Conservation (phyloP, 2,329 filamentous ascomycete species). For the Phialophora chinensis region DNA sequence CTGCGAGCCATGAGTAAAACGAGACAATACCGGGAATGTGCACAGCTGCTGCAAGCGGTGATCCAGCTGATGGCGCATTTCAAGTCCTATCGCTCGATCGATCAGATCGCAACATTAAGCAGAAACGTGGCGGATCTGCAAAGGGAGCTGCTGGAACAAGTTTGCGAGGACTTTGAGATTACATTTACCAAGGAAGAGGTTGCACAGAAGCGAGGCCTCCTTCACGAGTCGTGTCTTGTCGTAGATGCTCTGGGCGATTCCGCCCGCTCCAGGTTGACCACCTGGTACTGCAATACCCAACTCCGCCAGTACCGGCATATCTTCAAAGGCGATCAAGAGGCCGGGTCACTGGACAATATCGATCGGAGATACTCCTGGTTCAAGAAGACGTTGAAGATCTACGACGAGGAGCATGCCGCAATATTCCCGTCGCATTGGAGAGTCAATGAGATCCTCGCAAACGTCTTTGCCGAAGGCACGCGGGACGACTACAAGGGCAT, state of each 20-base stretch:
- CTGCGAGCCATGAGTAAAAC: constrained; percentile 80
- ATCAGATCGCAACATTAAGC: constrained; percentile 93
- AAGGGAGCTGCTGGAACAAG: constrained; percentile 88
- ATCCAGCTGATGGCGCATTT: constrained; percentile 98
- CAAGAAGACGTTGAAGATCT: constrained; percentile 90
- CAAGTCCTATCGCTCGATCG: constrained; percentile 95
- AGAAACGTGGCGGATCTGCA: constrained; percentile 93
- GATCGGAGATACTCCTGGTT: constrained; percentile 96
- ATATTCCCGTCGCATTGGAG: constrained; percentile 90
- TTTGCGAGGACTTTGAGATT: constrained; percentile 99
- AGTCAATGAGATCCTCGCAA: constrained; percentile 86
- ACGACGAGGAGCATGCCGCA: constrained; percentile 87
- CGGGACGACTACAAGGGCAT: constrained; percentile 95
- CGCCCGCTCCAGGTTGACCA: constrained; percentile 79
- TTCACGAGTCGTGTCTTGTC: constrained; percentile 87
- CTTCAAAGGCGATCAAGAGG: constrained; percentile 95
- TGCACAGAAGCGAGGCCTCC: constrained; percentile 67
- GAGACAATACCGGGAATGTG: constrained; percentile 92
- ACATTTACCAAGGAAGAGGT: constrained; percentile 91
- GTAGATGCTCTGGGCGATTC: constrained; percentile 93
- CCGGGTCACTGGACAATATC: constrained; percentile 95
- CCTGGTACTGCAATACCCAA: constrained; percentile 98
- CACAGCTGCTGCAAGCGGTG: constrained; percentile 89
- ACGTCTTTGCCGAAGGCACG: constrained; percentile 93
- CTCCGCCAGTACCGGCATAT: constrained; percentile 93